These are phyloP conservation scores for Solanum chilense DNA, from an alignment of 257 asterid genomes.

Conservation along the genomic window DNA sequence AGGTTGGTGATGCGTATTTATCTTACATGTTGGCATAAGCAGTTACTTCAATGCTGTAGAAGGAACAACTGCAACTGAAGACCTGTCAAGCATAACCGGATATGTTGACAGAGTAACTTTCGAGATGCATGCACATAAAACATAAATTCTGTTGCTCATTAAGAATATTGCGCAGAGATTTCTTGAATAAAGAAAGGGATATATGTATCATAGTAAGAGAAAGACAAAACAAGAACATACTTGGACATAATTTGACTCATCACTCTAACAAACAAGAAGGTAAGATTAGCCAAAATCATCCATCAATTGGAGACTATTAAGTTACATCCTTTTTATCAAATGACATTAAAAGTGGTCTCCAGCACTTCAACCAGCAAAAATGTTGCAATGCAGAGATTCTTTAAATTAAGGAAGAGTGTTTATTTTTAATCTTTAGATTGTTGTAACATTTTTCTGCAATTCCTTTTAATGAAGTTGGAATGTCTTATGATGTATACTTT, in stretches of 20 bases:
- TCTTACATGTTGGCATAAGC: neutral
- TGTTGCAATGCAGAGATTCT: slow-evolving; percentile 15
- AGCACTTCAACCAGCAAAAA: slow-evolving; percentile 80
- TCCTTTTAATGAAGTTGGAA: neutral
- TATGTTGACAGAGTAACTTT: neutral
- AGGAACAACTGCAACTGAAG: neutral
- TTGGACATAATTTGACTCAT: neutral
- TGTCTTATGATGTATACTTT: neutral
- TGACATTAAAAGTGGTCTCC: slow-evolving; percentile 94
- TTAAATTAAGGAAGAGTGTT: neutral
- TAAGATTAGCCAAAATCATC: neutral
- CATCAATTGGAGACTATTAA: slow-evolving; percentile 1
- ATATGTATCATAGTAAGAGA: neutral
- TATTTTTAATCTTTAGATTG: neutral
- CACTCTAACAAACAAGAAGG: neutral
- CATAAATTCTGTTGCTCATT: neutral
- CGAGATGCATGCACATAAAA: neutral
- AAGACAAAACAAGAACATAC: neutral
- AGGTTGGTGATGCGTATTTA: neutral
- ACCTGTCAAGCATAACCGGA: neutral
- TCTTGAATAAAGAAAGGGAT: neutral
- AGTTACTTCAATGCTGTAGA: neutral
- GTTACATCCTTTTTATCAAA: slow-evolving; percentile 89
- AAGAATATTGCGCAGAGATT: neutral
- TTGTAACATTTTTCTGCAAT: neutral